Evolutionary conservation across 306 rosid genomes (phyloP), one percentile per base, ranked within the genome.

Genomic region (Rosa chinensis): DNA sequence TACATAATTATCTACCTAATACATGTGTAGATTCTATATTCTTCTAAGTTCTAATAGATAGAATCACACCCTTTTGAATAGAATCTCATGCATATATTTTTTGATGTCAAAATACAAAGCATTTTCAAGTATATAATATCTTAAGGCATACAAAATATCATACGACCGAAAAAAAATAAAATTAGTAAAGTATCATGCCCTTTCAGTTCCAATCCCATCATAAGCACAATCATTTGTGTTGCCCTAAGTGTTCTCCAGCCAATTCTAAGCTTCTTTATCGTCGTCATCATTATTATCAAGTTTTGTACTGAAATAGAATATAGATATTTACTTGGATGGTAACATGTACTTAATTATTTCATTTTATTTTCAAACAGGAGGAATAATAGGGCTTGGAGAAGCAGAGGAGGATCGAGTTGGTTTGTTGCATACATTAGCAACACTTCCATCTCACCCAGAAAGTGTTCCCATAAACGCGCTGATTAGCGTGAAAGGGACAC

Each of bases 301-400:
- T 20, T 20, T 18, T 16, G 49, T 21, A 23, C 72, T 47, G 49
- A 43, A 20, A 25, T 32, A 8, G 48, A 44, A 47, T 10, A 17
- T 23, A 17, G 39, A 43, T 56, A 61, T 58, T 43, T 75, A 43
- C 18, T 45, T 63, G 7, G 17, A 35, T 23, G 14, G 45, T 35
- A 47, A 48, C 3, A 6, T 48, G 42, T 39, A 39, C 7, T 25
- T 17, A 8, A 17, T 53, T 28, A 25, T 40, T 4, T 32, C 83
- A 44, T 78, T 63, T 23, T 21, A 21, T 74, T 42, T 10, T 58
- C 35, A 23, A 32, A 78, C 85, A 95, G 99, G 99, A 63, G 99
- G 99, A 86, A 95, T 95, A 84, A 92, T 95, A 49, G 99, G 99
- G 69, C 98, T 95, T 0, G 98, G 98, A 78, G 99, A 95, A 84